phyloP scores from a whole-genome alignment of 2,329 filamentous ascomycete species.

The Fusarium ambrosium region DNA sequence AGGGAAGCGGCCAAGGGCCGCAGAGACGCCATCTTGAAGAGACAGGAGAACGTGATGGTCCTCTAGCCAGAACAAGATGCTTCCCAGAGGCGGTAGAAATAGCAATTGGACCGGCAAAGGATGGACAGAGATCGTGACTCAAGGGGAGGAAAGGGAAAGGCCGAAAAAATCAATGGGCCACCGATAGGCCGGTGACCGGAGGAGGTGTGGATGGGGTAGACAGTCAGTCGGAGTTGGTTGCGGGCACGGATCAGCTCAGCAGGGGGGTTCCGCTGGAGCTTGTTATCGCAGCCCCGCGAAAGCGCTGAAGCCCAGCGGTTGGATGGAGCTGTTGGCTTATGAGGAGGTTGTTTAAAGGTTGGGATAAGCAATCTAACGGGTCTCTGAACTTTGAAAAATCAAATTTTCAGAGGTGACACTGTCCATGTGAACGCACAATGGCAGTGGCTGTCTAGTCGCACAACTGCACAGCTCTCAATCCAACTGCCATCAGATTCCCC shows the following conservation, averaged over 20 bases:
- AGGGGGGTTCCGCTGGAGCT: constrained; percentile 27
- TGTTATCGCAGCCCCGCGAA: constrained; percentile 6
- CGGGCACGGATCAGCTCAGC: constrained; percentile 42
- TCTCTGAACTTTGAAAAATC: background rate
- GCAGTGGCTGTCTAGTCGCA: constrained; percentile 16
- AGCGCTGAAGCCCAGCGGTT: constrained; percentile 6
- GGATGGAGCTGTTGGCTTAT: background rate
- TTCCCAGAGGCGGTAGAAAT: constrained; percentile 40
- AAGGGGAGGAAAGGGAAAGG: constrained; percentile 39
- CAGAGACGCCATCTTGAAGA: constrained; percentile 60
- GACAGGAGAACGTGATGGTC: constrained; percentile 39
- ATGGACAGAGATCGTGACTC: constrained; percentile 42
- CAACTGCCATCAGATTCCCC: constrained; percentile 32
- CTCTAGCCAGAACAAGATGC: constrained; percentile 45
- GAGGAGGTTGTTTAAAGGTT: background rate
- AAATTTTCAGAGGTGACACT: background rate
- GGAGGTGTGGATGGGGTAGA: constrained; percentile 24
- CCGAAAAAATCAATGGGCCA: constrained; percentile 46
- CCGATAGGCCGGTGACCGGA: constrained; percentile 47
- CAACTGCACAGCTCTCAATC: background rate
- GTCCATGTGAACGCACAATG: constrained; percentile 2
- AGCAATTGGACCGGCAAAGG: constrained; percentile 27
- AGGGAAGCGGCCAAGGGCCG: constrained; percentile 58
- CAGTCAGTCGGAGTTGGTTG: constrained; percentile 15
- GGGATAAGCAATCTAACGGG: background rate